phyloP scores from a whole-genome alignment of 768 basidiomycete genomes.

The Lactarius hengduanensis region DNA sequence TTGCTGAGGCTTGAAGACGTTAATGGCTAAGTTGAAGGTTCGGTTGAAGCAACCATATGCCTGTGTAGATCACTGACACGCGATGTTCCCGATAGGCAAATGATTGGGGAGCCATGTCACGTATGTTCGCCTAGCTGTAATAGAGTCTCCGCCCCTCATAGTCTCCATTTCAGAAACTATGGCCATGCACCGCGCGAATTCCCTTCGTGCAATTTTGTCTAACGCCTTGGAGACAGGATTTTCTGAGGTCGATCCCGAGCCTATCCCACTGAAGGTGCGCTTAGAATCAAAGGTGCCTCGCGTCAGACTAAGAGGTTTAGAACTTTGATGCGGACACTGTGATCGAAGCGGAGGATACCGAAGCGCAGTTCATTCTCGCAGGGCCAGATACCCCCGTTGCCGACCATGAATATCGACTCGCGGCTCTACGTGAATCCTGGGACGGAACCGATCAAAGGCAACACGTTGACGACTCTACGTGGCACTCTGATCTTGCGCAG shows the following conservation, averaged over 20 bases:
- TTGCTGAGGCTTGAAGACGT: constrained; percentile 57
- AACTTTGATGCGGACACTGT: constrained; percentile 49
- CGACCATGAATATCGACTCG: constrained; percentile 32
- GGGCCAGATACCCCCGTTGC: constrained; percentile 25
- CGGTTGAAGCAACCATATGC: not conserved
- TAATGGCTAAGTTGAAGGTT: constrained; percentile 70
- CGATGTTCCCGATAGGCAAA: constrained; percentile 45
- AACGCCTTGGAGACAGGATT: constrained; percentile 49
- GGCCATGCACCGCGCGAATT: constrained; percentile 43
- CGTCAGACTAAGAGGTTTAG: constrained; percentile 32
- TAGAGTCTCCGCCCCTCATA: not conserved
- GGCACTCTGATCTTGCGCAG: constrained; percentile 40
- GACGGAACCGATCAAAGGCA: constrained; percentile 36
- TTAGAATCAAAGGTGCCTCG: not conserved
- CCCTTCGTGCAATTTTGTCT: constrained; percentile 41
- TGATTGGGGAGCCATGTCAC: constrained; percentile 63
- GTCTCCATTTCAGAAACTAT: constrained; percentile 42
- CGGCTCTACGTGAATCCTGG: constrained; percentile 35
- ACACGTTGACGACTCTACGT: constrained; percentile 41
- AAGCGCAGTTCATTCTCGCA: constrained; percentile 37
- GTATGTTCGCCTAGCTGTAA: constrained; percentile 37
- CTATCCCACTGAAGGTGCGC: constrained; percentile 50
- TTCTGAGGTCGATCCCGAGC: constrained; percentile 44
- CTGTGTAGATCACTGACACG: not conserved
- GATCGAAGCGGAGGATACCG: constrained; percentile 35